These are phyloP conservation scores for Boletus pseudopeckii DNA, from an alignment of 768 basidiomycete genomes.

Conservation along the genomic window DNA sequence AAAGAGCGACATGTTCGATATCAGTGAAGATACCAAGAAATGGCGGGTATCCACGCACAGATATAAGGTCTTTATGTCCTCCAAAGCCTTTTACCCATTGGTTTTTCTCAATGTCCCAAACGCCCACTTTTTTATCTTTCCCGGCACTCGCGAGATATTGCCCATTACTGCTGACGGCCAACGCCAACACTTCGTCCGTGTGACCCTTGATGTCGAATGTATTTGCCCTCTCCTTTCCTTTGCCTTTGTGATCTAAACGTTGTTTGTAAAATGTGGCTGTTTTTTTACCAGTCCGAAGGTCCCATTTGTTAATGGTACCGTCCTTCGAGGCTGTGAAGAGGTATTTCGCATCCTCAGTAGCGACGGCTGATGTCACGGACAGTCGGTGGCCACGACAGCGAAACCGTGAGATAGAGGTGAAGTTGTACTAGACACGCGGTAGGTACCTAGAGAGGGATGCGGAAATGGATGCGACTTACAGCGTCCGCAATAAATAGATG, in stretches of 20 bases:
- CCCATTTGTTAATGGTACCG: conserved; percentile 85
- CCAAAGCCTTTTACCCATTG: conserved; percentile 78
- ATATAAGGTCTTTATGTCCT: conserved; percentile 71
- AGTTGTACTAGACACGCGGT: conserved; percentile 48
- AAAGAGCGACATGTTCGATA: background rate
- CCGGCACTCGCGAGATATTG: conserved; percentile 85
- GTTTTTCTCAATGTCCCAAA: conserved; percentile 79
- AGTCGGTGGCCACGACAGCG: conserved; percentile 72
- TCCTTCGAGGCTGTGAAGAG: conserved; percentile 93
- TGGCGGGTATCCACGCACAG: conserved; percentile 50
- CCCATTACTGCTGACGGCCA: conserved; percentile 85
- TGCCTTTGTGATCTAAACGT: conserved; percentile 45
- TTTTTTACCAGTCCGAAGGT: conserved; percentile 62
- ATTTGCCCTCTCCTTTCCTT: conserved; percentile 57
- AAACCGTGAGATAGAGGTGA: conserved; percentile 42
- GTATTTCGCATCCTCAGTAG: conserved; percentile 65
- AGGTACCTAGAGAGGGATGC: background rate
- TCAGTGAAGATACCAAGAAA: conserved; percentile 29
- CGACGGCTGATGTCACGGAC: conserved; percentile 77
- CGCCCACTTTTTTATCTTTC: conserved; percentile 72
- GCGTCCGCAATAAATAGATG: conserved; percentile 76
- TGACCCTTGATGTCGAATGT: conserved; percentile 62
- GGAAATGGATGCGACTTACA: conserved; percentile 38
- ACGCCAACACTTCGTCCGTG: conserved; percentile 76
- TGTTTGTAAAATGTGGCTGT: conserved; percentile 58